Evolutionary conservation across 352 stramenopile species (phyloP).

Genomic region (Globisporangium megalacanthum): DNA sequence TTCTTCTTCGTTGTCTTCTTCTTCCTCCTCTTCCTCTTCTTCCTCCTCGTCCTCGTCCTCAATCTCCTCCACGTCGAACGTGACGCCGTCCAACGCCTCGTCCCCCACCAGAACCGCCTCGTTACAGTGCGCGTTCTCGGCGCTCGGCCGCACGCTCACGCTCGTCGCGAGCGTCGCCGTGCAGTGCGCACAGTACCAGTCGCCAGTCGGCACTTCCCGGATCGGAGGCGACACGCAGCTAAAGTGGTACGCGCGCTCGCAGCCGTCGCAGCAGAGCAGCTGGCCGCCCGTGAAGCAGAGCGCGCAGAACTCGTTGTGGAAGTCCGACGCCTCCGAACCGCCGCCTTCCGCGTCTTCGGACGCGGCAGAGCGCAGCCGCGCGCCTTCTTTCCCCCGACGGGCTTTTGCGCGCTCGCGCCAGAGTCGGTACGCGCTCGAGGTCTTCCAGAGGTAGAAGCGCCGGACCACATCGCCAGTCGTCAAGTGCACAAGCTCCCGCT

Average conservation of each 20-base stretch:
- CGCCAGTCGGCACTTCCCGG: conserved; percentile 37
- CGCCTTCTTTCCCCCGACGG: conserved; percentile 39
- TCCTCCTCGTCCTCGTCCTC: conserved; percentile 17
- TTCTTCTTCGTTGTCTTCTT: neutral
- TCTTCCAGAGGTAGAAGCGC: conserved; percentile 71
- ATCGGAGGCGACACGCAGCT: conserved; percentile 66
- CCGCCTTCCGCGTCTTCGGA: conserved; percentile 33
- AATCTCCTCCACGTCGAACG: conserved; percentile 12
- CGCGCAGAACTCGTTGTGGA: conserved; percentile 62
- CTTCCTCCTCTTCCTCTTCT: conserved; percentile 11
- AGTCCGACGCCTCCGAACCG: conserved; percentile 24
- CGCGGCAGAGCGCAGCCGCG: conserved; percentile 24
- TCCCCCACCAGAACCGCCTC: conserved; percentile 11
- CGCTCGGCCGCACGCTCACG: conserved; percentile 8
- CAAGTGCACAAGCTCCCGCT: conserved; percentile 42
- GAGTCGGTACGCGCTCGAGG: conserved; percentile 36
- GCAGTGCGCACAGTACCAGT: conserved; percentile 61
- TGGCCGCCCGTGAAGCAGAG: conserved; percentile 60
- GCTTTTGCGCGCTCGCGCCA: conserved; percentile 36
- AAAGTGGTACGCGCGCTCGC: conserved; percentile 63
- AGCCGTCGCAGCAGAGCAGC: conserved; percentile 65
- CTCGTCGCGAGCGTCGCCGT: conserved; percentile 18
- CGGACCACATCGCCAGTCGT: conserved; percentile 43
- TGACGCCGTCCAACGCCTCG: conserved; percentile 10
- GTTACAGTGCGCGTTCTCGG: conserved; percentile 24